phyloP scores from a whole-genome alignment of 441 rosid genomes.

The Melastoma candidum region DNA sequence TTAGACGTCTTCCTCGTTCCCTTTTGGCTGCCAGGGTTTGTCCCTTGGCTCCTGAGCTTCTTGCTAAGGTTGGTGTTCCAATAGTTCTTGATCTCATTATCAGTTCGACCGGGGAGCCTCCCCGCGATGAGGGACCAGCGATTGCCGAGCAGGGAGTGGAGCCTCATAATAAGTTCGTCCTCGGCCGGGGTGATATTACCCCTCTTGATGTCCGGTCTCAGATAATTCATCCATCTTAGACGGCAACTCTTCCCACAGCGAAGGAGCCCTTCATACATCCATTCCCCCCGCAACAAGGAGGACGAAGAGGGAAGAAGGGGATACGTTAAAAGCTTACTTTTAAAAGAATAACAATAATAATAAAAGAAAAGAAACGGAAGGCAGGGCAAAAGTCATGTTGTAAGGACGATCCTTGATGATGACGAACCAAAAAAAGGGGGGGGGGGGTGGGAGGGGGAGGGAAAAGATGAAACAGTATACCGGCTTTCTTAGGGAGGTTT shows the following conservation, averaged over 20 bases:
- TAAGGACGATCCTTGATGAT: not conserved
- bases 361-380: not conserved
- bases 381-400: not conserved
- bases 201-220: conserved; percentile 56
- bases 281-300: not conserved
- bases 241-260: conserved; percentile 63
- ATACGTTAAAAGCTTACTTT: not conserved
- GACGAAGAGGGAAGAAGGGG: not conserved
- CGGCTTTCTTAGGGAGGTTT: conserved; percentile 55
- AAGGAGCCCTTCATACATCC: conserved; percentile 31
- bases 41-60: conserved; percentile 21
- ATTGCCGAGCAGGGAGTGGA: conserved; percentile 56
- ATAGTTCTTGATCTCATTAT: conserved; percentile 65
- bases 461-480: conserved; percentile 17
- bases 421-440: not conserved
- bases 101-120: conserved; percentile 68
- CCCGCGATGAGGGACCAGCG: conserved; percentile 73
- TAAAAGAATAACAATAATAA: not conserved
- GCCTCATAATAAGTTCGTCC: conserved; percentile 49
- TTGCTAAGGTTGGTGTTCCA: conserved; percentile 56
- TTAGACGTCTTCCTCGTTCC: conserved; percentile 16
- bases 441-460: not conserved
- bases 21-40: conserved; percentile 28
- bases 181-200: conserved; percentile 55
- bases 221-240: conserved; percentile 67